phyloP scores from a whole-genome alignment of 2,329 filamentous ascomycete species.

The Curvularia sp. region DNA sequence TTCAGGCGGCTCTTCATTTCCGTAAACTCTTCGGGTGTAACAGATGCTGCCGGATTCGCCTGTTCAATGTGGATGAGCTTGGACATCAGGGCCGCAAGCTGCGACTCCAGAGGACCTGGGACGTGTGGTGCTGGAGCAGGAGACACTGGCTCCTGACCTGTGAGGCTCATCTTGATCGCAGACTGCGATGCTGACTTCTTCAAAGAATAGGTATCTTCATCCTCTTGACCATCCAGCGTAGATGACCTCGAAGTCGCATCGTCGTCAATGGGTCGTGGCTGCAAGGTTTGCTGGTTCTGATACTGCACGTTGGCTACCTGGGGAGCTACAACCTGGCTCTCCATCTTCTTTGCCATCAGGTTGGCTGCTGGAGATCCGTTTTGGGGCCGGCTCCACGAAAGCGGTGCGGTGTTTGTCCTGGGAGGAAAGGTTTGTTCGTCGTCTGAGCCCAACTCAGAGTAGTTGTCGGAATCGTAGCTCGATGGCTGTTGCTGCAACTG shows the following conservation, averaged over 20 bases:
- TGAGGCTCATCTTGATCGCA: slow-evolving; percentile 15
- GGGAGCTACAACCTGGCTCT: slow-evolving; percentile 22
- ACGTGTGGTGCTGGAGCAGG: slow-evolving; percentile 33
- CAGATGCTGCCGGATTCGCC: slow-evolving; percentile 42
- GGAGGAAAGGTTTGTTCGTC: slow-evolving; percentile 29
- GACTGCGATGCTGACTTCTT: slow-evolving; percentile 39
- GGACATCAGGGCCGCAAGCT: slow-evolving; percentile 48
- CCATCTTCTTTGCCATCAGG: slow-evolving; percentile 37
- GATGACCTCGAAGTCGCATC: slow-evolving; percentile 43
- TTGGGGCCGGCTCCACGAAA: slow-evolving; percentile 24
- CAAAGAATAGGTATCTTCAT: slow-evolving; percentile 38
- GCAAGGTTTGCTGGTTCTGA: slow-evolving; percentile 16
- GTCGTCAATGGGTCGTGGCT: slow-evolving; percentile 34
- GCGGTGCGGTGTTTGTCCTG: slow-evolving; percentile 35
- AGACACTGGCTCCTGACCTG: slow-evolving; percentile 28
- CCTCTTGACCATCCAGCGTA: slow-evolving; percentile 43
- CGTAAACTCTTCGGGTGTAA: slow-evolving; percentile 50
- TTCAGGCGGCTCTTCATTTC: slow-evolving; percentile 41
- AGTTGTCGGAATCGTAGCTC: slow-evolving; percentile 45
- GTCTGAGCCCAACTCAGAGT: slow-evolving; percentile 39
- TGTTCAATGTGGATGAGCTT: slow-evolving; percentile 48
- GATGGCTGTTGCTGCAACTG: slow-evolving; percentile 29
- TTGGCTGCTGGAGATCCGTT: slow-evolving; percentile 28
- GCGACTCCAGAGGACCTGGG: slow-evolving; percentile 47
- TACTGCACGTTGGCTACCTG: slow-evolving; percentile 24